Conservation (phyloP, 2,329 filamentous ascomycete genomes). For the Fusarium heterosporum region DNA sequence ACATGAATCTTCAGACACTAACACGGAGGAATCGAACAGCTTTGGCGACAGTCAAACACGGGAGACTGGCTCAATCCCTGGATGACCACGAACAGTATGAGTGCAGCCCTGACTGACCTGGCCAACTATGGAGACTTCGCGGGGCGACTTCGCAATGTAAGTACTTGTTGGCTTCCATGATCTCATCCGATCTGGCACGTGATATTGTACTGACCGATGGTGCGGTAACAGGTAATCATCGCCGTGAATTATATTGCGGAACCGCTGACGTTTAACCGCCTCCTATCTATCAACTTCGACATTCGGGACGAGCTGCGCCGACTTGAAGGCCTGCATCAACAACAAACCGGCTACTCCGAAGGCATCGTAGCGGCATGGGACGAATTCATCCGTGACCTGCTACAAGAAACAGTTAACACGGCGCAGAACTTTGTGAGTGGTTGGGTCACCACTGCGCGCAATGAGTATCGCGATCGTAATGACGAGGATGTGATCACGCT, state of each 20-base stretch:
- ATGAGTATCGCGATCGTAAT: conserved; percentile 51
- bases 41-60: conserved; percentile 11
- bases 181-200: neutral
- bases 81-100: conserved; percentile 15
- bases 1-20: neutral
- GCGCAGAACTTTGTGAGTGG: conserved; percentile 5
- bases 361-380: conserved; percentile 17
- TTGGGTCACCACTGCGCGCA: conserved; percentile 16
- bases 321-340: conserved; percentile 5
- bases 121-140: neutral
- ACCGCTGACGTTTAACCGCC: conserved; percentile 5
- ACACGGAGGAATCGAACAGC: neutral
- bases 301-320: conserved; percentile 14
- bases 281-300: conserved; percentile 16
- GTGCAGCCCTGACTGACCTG: neutral
- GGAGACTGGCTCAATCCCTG: conserved; percentile 11
- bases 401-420: conserved; percentile 7
- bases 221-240: conserved; percentile 5
- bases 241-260: conserved; percentile 15
- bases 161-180: neutral
- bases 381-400: conserved; percentile 16
- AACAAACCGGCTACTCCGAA: conserved; percentile 7
- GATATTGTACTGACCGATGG: neutral
- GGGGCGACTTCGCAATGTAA: neutral
- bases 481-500: conserved; percentile 45